Conservation (phyloP, 1,139 yeast genomes). For the Cylindricascospora bacillispora region DNA sequence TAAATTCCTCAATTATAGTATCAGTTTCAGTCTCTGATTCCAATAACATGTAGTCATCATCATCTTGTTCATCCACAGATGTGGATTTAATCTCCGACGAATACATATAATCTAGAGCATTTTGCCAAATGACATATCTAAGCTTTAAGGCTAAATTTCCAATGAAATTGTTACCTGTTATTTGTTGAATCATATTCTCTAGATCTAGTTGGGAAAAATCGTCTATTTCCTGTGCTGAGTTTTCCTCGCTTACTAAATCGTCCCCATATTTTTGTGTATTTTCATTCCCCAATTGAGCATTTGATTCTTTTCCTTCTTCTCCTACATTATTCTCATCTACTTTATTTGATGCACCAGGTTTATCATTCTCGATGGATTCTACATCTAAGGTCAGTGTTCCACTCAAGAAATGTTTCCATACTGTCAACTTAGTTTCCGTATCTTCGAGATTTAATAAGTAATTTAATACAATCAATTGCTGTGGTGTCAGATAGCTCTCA, state of each 20-base stretch:
- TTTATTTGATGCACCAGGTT: slow-evolving; percentile 6
- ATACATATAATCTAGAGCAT: slow-evolving; percentile 41
- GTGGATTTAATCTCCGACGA: no score
- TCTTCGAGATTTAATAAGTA: slow-evolving; percentile 28
- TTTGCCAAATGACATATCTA: slow-evolving; percentile 61
- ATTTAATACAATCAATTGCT: slow-evolving; percentile 43
- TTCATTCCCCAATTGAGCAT: slow-evolving; percentile 11
- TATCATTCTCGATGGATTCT: slow-evolving; percentile 5
- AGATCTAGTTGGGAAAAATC: slow-evolving; percentile 23
- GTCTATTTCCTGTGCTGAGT: slow-evolving; percentile 10
- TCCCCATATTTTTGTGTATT: slow-evolving; percentile 7
- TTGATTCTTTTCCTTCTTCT: slow-evolving; percentile 5
- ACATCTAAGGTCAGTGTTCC: slow-evolving; percentile 37
- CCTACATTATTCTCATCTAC: slow-evolving; percentile 6
- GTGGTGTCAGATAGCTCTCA: slow-evolving; percentile 48
- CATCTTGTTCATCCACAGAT: slow-evolving; percentile 20
- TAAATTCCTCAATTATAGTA: neutral
- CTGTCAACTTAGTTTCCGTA: slow-evolving; percentile 21
- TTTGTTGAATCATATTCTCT: slow-evolving; percentile 27
- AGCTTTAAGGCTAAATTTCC: slow-evolving; percentile 49
- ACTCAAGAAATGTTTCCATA: slow-evolving; percentile 44
- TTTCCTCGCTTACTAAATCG: slow-evolving; percentile 16
- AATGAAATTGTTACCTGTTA: slow-evolving; percentile 40
- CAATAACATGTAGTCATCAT: slow-evolving; percentile 6
- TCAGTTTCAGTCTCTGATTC: slow-evolving; percentile 9